Percentiles rank a stretch among this genome's conserved stretches.
Conservation (phyloP, 1,284 basidiomycete genomes). For the Trichosporon sp. region DNA sequence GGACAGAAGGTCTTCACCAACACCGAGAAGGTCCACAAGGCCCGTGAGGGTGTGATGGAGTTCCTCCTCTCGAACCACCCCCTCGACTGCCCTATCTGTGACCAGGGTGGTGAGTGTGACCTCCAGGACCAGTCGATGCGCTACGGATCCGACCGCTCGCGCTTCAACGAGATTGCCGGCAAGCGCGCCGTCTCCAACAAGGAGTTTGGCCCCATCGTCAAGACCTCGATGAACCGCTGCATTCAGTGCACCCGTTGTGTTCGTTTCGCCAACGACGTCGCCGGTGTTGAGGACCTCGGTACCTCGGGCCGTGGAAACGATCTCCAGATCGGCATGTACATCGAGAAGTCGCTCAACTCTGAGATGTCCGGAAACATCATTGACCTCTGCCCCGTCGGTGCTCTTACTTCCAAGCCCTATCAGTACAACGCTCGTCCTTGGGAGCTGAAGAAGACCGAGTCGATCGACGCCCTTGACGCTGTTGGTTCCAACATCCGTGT, state of each 20-base stretch:
- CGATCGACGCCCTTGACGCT: constrained; percentile 96
- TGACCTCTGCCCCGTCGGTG: constrained; percentile 94
- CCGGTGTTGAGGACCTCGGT: constrained; percentile 95
- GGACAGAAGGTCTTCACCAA: constrained; percentile 96
- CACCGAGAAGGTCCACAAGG: constrained; percentile 88
- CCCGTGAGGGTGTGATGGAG: constrained; percentile 96
- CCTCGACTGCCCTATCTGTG: constrained; percentile 96
- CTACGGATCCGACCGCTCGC: constrained; percentile 93
- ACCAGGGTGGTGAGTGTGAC: constrained; percentile 98
- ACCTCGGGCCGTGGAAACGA: constrained; percentile 97
- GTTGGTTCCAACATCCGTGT: constrained; percentile 96
- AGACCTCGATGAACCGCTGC: constrained; percentile 98
- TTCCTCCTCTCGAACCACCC: constrained; percentile 97
- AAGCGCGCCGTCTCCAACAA: constrained; percentile 99
- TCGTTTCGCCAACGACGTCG: constrained; percentile 98
- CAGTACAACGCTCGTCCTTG: constrained; percentile 96
- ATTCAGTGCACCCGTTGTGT: constrained; percentile 99
- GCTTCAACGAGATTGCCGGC: constrained; percentile 97
- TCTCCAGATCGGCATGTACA: constrained; percentile 97
- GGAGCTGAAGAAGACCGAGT: constrained; percentile 99
- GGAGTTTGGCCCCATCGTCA: constrained; percentile 95
- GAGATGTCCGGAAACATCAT: constrained; percentile 97
- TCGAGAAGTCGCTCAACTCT: constrained; percentile 96
- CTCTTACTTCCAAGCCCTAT: constrained; percentile 96
- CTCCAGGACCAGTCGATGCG: constrained; percentile 99